Evolutionary conservation across 192 early-diverging fungal genomes (phyloP), one percentile per base, ranked within the genome.

Genomic region (Linnemannia exigua): DNA sequence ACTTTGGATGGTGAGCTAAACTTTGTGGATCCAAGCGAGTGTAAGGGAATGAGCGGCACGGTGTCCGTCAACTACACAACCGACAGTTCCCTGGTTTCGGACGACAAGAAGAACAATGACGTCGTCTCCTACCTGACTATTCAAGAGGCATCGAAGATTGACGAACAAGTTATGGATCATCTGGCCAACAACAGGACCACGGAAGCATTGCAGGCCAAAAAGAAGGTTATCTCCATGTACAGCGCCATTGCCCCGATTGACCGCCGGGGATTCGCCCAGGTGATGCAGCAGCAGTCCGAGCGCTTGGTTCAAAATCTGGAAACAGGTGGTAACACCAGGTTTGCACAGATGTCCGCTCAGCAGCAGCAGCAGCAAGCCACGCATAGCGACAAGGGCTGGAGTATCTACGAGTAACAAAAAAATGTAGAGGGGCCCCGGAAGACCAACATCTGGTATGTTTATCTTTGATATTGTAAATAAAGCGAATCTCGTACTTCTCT

Each of bases 151-250:
- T 15, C 80, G 15, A 76, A 72, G 74, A 81, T 81, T 46, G 80
- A 81, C 52, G 28, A 69, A 3, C 74, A 76, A 25, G 74, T 71
- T 61, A 44, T 81, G 74, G 80, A 81, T 5, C 80, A 81, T 71
- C 25, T 81, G 68, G 80, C 80, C 36, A 76, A 81, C 37, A 81
- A 81, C 80, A 58, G 80, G 54, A 81, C 80, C n/a, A 33, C 67
- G 12, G 74, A 81, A 25, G 80, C 80, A 44, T 37, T 81, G 51
- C 28, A 16, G 11, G 80, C 80, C 71, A 81, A 81, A 47, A 81
- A 69, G 69, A 75, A 76, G 54, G 80, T 72, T n/a, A 66, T 81
- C 14, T 36, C 36, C 68, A 81, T 76, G 73, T 81, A 76, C 54
- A 25, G n/a, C 11, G 73, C 51, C 51, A 46, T 67, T 71, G 37